These are phyloP conservation scores for Phaeolepiota aurea DNA, from an alignment of 768 basidiomycete genomes.

Conservation along the genomic window DNA sequence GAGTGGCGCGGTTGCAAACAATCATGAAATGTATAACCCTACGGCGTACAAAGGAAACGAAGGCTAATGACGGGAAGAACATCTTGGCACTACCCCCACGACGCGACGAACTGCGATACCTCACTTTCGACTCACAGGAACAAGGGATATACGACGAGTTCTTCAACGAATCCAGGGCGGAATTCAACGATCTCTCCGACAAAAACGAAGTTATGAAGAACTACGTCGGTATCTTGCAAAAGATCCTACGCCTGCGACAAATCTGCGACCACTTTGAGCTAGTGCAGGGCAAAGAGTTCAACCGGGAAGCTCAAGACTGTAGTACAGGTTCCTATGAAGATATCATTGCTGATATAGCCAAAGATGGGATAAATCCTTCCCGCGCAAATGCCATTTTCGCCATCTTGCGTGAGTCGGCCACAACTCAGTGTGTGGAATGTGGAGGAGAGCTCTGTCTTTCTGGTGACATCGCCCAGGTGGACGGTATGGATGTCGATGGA, in stretches of 20 bases:
- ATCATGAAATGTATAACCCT: slow-evolving; percentile 97
- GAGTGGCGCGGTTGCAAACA: slow-evolving; percentile 87
- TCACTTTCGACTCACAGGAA: slow-evolving; percentile 80
- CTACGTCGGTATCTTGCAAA: slow-evolving; percentile 94
- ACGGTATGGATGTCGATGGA: slow-evolving; percentile 40
- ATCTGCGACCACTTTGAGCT: slow-evolving; percentile 96
- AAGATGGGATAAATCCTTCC: slow-evolving; percentile 67
- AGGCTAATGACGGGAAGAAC: slow-evolving; percentile 66
- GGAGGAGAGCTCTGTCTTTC: slow-evolving; percentile 60
- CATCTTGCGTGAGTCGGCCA: slow-evolving; percentile 80
- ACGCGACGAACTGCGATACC: slow-evolving; percentile 78
- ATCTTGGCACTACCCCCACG: slow-evolving; percentile 88
- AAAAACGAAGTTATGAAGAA: slow-evolving; percentile 97
- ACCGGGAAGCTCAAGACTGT: slow-evolving; percentile 36
- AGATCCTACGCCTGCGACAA: slow-evolving; percentile 91
- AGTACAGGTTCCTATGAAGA: slow-evolving; percentile 65
- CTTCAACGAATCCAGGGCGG: slow-evolving; percentile 84
- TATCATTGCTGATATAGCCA: slow-evolving; percentile 63
- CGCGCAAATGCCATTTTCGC: slow-evolving; percentile 79
- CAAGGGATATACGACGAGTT: slow-evolving; percentile 82
- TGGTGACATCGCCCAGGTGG: slow-evolving; percentile 37
- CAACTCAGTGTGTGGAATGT: slow-evolving; percentile 87
- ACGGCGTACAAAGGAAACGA: slow-evolving; percentile 92
- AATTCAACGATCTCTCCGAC: slow-evolving; percentile 79
- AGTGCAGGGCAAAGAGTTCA: slow-evolving; percentile 58